Percentiles rank a stretch among this genome's conserved stretches.
These are phyloP conservation scores for Pseudogymnoascus destructans DNA, from an alignment of 2,329 filamentous ascomycete genomes.

Conservation along the genomic window DNA sequence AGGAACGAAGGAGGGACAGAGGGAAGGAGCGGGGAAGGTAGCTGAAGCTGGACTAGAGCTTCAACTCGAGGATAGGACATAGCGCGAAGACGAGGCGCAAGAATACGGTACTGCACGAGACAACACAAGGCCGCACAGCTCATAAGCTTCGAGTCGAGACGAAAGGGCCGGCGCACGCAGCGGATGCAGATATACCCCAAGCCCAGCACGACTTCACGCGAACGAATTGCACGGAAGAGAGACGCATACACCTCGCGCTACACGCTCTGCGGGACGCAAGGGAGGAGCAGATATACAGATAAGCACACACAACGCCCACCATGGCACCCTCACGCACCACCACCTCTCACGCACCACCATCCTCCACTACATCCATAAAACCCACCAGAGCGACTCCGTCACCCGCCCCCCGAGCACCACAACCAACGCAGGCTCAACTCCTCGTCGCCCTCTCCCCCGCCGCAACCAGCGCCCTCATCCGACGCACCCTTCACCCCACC, in stretches of 20 bases:
- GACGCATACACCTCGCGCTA: neutral
- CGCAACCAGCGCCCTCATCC: constrained; percentile 68
- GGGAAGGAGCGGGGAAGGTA: neutral
- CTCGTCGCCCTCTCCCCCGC: constrained; percentile 55
- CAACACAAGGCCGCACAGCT: neutral
- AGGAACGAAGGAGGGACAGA: neutral
- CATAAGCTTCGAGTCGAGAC: neutral
- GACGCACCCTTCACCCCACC: constrained; percentile 52
- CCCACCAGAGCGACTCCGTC: neutral
- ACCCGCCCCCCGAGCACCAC: neutral
- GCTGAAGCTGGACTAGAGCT: neutral
- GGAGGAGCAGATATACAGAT: neutral
- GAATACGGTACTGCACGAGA: neutral
- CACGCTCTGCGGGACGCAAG: neutral
- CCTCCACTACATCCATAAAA: neutral
- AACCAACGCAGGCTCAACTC: neutral
- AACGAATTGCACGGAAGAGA: neutral
- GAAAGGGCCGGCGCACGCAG: neutral
- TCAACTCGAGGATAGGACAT: neutral
- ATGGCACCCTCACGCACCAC: neutral
- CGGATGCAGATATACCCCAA: neutral
- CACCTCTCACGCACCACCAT: neutral
- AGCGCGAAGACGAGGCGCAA: neutral
- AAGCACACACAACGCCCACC: neutral
- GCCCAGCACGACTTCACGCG: neutral